These are phyloP conservation scores for Tinospora cordifolia DNA, from an alignment of 164 flowering plant species.

Conservation along the genomic window DNA sequence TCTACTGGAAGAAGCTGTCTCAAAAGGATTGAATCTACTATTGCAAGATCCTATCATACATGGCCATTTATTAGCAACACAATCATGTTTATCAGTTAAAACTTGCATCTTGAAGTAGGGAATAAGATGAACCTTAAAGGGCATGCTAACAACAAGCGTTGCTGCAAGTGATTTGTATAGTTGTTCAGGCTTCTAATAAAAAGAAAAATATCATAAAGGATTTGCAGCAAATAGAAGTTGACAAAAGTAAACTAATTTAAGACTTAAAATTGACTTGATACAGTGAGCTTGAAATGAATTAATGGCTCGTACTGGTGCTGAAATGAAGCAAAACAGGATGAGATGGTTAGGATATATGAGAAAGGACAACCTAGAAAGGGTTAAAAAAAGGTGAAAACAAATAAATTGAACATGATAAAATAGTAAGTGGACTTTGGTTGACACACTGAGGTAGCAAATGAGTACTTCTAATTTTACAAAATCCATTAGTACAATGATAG, in stretches of 20 bases:
- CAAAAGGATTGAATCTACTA: conserved; percentile 83
- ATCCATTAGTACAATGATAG: background rate
- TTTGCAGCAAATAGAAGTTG: background rate
- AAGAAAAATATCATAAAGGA: conserved; percentile 8
- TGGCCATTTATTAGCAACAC: conserved; percentile 7
- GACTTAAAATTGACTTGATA: no score
- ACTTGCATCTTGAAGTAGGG: background rate
- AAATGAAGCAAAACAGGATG: background rate
- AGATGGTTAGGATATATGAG: background rate
- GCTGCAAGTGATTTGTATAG: conserved; percentile 84
- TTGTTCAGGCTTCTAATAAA: conserved; percentile 70
- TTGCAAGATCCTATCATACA: conserved; percentile 71
- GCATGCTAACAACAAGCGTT: conserved; percentile 95
- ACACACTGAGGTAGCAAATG: background rate
- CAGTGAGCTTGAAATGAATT: no score
- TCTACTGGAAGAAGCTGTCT: conserved; percentile 81
- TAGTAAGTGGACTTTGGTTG: background rate
- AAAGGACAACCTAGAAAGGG: background rate
- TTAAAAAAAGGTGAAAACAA: background rate
- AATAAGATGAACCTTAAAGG: conserved; percentile 61
- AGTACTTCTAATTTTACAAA: background rate
- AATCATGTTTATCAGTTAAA: background rate
- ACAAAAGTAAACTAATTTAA: no score
- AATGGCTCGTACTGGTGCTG: no score
- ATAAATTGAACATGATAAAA: background rate